Evolutionary conservation across 345 rosid genomes (phyloP).

Genomic region (Garcia nutans): DNA sequence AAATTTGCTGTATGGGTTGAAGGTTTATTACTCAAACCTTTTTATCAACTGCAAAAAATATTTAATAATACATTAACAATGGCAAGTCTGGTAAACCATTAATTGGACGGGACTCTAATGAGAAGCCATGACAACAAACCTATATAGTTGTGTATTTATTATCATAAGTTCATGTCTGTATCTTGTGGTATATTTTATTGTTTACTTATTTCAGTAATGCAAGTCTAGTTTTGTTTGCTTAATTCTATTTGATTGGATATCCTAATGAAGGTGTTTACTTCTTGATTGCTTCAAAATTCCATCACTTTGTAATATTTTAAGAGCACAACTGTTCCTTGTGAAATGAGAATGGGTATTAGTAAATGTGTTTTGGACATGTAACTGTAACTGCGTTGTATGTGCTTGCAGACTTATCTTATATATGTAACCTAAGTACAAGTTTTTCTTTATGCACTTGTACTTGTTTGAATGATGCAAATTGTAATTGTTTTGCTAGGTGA

Average conservation of each 20-base stretch:
- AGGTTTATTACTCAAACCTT: not conserved
- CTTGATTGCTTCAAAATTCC: not conserved
- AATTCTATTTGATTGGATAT: not conserved
- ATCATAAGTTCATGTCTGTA: not conserved
- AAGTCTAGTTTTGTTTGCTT: not conserved
- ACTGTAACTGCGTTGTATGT: not conserved
- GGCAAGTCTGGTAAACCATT: not conserved
- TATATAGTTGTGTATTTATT: not conserved
- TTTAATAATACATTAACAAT: not conserved
- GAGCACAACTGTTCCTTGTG: not conserved
- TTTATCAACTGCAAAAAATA: not conserved
- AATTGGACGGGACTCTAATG: not conserved
- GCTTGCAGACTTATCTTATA: not conserved
- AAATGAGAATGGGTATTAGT: not conserved
- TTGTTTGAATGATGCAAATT: constrained; percentile 15
- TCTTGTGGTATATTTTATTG: not conserved
- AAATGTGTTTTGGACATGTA: not conserved
- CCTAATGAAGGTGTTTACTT: not conserved
- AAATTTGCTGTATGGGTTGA: not conserved
- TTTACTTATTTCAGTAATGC: not conserved
- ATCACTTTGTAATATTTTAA: not conserved
- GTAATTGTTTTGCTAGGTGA: constrained; percentile 52
- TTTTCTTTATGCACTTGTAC: not conserved
- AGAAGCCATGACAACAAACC: not conserved
- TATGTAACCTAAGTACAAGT: not conserved